Evolutionary conservation across 352 stramenopile species (phyloP).

Genomic region (Phytopythium vexans): DNA sequence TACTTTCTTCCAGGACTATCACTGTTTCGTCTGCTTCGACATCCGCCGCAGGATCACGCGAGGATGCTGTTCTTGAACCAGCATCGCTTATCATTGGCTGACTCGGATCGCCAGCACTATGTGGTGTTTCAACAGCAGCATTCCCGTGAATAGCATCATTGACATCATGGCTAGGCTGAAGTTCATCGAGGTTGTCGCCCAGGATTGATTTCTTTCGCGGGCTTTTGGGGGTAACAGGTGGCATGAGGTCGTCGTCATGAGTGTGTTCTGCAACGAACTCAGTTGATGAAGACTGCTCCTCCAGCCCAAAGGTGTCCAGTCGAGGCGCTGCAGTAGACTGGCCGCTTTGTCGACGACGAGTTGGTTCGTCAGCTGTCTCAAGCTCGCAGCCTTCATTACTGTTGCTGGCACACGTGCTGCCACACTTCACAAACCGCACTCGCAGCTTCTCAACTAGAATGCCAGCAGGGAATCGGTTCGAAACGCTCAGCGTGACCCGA

Average conservation of each 20-base stretch:
- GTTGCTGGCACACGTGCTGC: background rate
- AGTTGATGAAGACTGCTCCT: conserved; percentile 3
- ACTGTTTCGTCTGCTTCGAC: background rate
- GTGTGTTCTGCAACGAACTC: background rate
- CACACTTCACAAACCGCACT: conserved; percentile 28
- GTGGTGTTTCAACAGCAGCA: no score
- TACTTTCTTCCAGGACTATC: conserved; percentile 44
- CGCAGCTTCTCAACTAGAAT: conserved; percentile 56
- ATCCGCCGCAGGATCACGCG: background rate
- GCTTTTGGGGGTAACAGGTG: background rate
- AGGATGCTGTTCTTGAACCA: background rate
- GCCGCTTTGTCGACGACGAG: no score
- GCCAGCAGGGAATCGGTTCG: conserved; percentile 55
- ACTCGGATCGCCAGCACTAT: no score
- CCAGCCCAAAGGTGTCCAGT: conserved; percentile 16
- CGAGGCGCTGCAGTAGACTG: background rate
- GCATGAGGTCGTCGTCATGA: background rate
- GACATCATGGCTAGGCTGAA: background rate
- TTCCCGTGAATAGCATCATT: background rate
- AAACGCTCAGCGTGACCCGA: conserved; percentile 44
- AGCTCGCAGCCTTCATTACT: background rate
- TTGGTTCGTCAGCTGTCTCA: no score
- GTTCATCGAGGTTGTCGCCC: background rate
- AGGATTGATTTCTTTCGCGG: conserved; percentile 1
- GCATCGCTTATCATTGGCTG: background rate